Evolutionary conservation across 2,329 filamentous ascomycete genomes (phyloP).

Genomic region (Geosmithia morbida): DNA sequence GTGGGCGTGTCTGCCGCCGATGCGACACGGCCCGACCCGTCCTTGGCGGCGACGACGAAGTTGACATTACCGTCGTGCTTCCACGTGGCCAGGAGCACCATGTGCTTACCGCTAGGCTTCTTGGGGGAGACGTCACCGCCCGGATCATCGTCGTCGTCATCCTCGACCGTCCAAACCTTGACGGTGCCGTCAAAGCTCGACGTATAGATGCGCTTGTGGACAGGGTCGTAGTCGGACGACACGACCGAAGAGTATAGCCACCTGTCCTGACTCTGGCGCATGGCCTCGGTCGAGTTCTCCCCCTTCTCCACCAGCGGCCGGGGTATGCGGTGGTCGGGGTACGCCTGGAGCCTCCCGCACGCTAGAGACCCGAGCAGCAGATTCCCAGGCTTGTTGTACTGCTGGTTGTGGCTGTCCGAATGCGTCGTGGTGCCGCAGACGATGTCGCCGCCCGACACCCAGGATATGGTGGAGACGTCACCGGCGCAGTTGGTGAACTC

Average conservation of each 20-base stretch:
- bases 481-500: constrained; percentile 49
- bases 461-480: constrained; percentile 42
- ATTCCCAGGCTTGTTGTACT: constrained; percentile 53
- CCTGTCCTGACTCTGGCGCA: constrained; percentile 43
- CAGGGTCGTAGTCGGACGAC: constrained; percentile 38
- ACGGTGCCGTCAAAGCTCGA: constrained; percentile 48
- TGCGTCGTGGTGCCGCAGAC: constrained; percentile 49
- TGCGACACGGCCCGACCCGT: constrained; percentile 34
- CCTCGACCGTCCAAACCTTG: constrained; percentile 37
- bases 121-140: constrained; percentile 5
- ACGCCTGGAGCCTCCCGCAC: constrained; percentile 29
- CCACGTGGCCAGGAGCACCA: constrained; percentile 34
- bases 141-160: constrained; percentile 12
- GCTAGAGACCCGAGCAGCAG: constrained; percentile 37
- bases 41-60: constrained; percentile 41
- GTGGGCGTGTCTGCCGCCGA: constrained; percentile 41
- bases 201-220: constrained; percentile 34
- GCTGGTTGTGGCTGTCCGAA: constrained; percentile 47
- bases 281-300: constrained; percentile 39
- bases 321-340: constrained; percentile 40
- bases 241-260: constrained; percentile 53
- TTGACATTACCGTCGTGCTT: constrained; percentile 43
- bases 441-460: constrained; percentile 38
- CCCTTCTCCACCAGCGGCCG: constrained; percentile 36
- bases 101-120: constrained; percentile 7